Percentiles rank a stretch among this genome's conserved stretches.
Evolutionary conservation across 805 yeast species (phyloP).

Genomic region (Suhomyces sp.): DNA sequence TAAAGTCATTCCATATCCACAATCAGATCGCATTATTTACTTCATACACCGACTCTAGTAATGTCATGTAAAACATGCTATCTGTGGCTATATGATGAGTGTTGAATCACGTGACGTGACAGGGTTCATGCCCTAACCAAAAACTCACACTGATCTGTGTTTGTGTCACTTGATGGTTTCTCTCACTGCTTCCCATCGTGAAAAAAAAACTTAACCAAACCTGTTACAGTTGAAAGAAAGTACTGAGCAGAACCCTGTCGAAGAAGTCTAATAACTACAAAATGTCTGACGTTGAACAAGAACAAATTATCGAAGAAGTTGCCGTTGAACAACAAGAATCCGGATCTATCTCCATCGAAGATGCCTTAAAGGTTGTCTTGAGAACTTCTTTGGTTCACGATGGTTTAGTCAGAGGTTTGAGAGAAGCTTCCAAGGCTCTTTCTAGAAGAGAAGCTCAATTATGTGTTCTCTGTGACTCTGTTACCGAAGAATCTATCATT

Average conservation of each 20-base stretch:
- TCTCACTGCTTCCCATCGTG: slow-evolving; percentile 1
- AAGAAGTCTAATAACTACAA: slow-evolving; percentile 58
- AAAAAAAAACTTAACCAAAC: slow-evolving; percentile 3
- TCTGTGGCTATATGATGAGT: not conserved
- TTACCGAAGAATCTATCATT: slow-evolving; percentile 94
- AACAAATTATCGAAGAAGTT: slow-evolving; percentile 75
- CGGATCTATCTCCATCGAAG: slow-evolving; percentile 92
- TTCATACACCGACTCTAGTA: no score
- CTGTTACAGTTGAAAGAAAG: slow-evolving; percentile 8
- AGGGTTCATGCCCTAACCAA: slow-evolving; percentile 18
- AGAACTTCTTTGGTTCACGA: slow-evolving; percentile 97
- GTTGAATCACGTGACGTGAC: not conserved
- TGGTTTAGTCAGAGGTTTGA: slow-evolving; percentile 99
- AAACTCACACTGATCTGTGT: not conserved
- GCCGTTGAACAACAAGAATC: slow-evolving; percentile 84
- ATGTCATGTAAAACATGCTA: no score
- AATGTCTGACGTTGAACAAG: slow-evolving; percentile 95
- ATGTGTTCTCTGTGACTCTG: slow-evolving; percentile 96
- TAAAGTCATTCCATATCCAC: no score
- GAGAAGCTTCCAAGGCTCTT: slow-evolving; percentile 99
- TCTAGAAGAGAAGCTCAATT: slow-evolving; percentile 97
- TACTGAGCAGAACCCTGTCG: slow-evolving; percentile 51
- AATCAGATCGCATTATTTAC: no score
- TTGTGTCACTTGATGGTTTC: slow-evolving; percentile 1
- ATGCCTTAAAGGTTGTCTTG: slow-evolving; percentile 95